These are phyloP conservation scores for Datisca glomerata DNA, from an alignment of 306 rosid genomes.

Conservation along the genomic window DNA sequence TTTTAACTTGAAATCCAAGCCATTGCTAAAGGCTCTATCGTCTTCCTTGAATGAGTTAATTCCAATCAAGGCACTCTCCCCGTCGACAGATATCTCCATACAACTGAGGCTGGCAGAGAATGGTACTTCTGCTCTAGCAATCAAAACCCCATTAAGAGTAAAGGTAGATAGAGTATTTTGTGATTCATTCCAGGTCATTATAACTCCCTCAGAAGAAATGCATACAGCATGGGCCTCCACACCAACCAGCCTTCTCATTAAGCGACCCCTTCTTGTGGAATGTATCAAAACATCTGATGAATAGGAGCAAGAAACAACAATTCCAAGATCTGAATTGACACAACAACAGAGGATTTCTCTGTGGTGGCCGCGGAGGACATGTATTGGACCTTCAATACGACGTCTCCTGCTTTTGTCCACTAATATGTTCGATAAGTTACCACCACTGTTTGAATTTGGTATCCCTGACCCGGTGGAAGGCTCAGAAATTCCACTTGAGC, in stretches of 20 bases:
- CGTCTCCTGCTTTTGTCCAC: conserved; percentile 51
- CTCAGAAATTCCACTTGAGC: conserved; percentile 41
- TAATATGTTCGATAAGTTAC: conserved; percentile 34
- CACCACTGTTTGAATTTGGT: conserved; percentile 26
- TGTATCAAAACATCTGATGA: conserved; percentile 78
- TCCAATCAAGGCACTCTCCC: conserved; percentile 78
- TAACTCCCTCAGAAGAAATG: conserved; percentile 76
- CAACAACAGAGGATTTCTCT: conserved; percentile 75
- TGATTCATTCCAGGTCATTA: conserved; percentile 69
- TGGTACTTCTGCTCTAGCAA: conserved; percentile 48
- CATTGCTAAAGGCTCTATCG: conserved; percentile 17
- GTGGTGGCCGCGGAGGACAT: conserved; percentile 79
- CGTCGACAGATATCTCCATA: conserved; percentile 83
- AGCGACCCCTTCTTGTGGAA: conserved; percentile 69
- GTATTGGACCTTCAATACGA: conserved; percentile 84
- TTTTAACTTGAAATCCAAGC: conserved; percentile 38
- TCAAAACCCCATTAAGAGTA: conserved; percentile 67
- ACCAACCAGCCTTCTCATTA: conserved; percentile 64
- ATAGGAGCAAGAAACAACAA: conserved; percentile 78
- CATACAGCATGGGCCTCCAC: conserved; percentile 71
- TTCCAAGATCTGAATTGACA: conserved; percentile 82
- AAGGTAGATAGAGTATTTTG: conserved; percentile 61
- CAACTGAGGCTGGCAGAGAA: conserved; percentile 54
- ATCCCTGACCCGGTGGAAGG: conserved; percentile 35
- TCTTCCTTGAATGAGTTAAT: conserved; percentile 32